Conservation (phyloP, 129 eudicot species). For the Tagetes erecta region DNA sequence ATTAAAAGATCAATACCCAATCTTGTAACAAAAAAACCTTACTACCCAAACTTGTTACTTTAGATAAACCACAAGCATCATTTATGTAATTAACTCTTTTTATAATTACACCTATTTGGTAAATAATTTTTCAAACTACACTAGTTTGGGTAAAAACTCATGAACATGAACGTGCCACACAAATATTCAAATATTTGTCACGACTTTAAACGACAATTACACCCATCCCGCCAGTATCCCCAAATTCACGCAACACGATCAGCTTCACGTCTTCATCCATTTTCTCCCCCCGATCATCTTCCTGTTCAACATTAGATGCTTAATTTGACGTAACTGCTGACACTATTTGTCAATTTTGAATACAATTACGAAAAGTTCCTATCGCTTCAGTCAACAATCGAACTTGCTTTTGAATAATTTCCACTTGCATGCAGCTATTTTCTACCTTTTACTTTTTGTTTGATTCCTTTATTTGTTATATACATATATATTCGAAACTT, state of each 20-base stretch:
- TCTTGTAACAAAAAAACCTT: no score
- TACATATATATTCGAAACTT: background rate
- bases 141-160: no score
- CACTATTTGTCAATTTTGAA: background rate
- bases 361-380: background rate
- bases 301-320: slow-evolving; percentile 14
- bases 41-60: no score
- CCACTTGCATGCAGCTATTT: slow-evolving; percentile 35
- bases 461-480: background rate
- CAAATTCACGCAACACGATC: background rate
- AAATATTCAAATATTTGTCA: slow-evolving; percentile 17
- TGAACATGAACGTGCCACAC: background rate
- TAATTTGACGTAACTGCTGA: background rate
- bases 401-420: slow-evolving; percentile 14
- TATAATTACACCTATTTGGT: no score
- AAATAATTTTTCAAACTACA: no score
- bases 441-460: background rate
- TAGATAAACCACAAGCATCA: no score
- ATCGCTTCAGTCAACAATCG: slow-evolving; percentile 28
- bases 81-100: no score
- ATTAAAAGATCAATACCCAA: no score
- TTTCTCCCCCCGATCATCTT: slow-evolving; percentile 26
- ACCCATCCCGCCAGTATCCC: no score
- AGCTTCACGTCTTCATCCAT: background rate
- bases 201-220: background rate